These are phyloP conservation scores for Claviceps arundinis DNA, from an alignment of 2,329 filamentous ascomycete species.

Conservation along the genomic window DNA sequence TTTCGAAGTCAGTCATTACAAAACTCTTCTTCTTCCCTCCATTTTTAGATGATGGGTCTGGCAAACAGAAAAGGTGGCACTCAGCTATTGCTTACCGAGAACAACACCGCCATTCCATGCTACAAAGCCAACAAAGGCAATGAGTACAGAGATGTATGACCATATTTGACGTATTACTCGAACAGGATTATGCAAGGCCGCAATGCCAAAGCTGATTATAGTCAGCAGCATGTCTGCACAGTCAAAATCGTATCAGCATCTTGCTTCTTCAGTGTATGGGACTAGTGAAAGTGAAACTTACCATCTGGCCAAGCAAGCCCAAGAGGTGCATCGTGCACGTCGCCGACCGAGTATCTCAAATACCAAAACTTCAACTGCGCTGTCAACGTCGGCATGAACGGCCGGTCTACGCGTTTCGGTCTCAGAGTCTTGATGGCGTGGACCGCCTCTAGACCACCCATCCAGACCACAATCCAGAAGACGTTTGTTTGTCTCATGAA, in stretches of 20 bases:
- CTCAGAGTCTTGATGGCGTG: constrained; percentile 34
- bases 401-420: constrained; percentile 18
- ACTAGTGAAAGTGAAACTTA: constrained; percentile 15
- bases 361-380: constrained; percentile 25
- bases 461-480: constrained; percentile 79
- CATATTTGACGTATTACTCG: constrained; percentile 35
- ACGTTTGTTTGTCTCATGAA: constrained; percentile 89
- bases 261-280: background rate
- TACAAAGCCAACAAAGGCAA: constrained; percentile 61
- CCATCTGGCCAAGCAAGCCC: constrained; percentile 35
- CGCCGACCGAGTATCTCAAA: constrained; percentile 33
- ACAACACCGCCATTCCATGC: constrained; percentile 85
- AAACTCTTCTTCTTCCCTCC: background rate
- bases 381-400: constrained; percentile 17
- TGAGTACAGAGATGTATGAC: constrained; percentile 50
- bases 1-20: background rate
- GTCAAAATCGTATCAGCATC: background rate
- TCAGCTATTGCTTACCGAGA: constrained; percentile 43
- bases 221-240: constrained; percentile 40
- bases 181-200: constrained; percentile 35
- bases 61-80: no score
- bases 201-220: constrained; percentile 50
- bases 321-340: constrained; percentile 42
- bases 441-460: constrained; percentile 48
- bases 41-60: no score